Percentiles rank a stretch among this genome's conserved stretches.
phyloP scores from a whole-genome alignment of 306 rosid genomes.

The Quercus ilex region DNA sequence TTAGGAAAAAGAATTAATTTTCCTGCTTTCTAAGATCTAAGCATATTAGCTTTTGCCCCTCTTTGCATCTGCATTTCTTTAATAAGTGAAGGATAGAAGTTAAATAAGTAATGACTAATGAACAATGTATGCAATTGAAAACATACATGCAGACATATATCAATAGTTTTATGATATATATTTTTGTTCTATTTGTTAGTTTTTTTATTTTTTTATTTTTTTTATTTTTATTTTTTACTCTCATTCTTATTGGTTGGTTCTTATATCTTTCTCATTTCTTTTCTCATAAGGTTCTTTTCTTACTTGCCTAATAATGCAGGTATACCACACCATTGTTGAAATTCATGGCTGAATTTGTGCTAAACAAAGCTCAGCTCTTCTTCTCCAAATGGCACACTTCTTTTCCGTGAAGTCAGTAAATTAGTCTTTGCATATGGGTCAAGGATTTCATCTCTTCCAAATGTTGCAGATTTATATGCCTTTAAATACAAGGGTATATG shows the following conservation, averaged over 20 bases:
- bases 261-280: background rate
- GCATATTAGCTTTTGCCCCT: background rate
- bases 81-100: too few relatives aligned
- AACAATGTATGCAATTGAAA: background rate
- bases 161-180: background rate
- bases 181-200: too few relatives aligned
- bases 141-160: background rate
- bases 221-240: background rate
- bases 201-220: constrained; percentile 1
- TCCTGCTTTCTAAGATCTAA: background rate
- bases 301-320: background rate
- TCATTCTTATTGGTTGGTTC: background rate
- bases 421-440: constrained; percentile 91
- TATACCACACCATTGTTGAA: too few relatives aligned
- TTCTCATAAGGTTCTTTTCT: background rate
- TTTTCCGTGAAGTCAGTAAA: constrained; percentile 97
- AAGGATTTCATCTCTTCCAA: constrained; percentile 85
- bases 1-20: background rate
- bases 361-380: constrained; percentile 95
- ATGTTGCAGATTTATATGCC: constrained; percentile 74
- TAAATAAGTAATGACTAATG: background rate
- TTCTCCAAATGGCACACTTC: constrained; percentile 97
- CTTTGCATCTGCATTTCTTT: too few relatives aligned
- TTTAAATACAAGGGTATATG: constrained; percentile 97
- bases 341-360: constrained; percentile 95